Base-by-base conservation (phyloP, 2,329 filamentous ascomycete species). In the Exophiala dermatitidis region DNA sequence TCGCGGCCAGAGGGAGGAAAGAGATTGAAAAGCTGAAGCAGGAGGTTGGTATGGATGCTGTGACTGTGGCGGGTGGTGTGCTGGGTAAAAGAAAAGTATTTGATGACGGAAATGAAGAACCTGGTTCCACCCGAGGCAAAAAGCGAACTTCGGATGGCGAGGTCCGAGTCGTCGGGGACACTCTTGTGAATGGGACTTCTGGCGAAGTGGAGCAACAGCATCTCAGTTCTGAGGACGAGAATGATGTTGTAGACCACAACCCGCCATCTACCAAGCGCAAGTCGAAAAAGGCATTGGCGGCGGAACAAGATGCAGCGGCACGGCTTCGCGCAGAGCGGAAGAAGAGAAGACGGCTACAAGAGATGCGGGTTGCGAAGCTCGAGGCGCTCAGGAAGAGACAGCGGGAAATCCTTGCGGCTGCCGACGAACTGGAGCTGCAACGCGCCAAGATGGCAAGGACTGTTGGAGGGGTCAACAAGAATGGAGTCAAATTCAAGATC, bases 401-500 rank as follows among this genome's bases (percentile, higher is more conserved):
- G 61, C 68, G 70, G 26, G 75, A 82, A 60, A 73, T 85, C 12
- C 68, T 72, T 31, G 71, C 72, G 2, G 81, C 80, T 0, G 74
- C 82, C 58, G 70, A 75, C 28, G 76, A 79, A 62, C 66, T 84
- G 26, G 80, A 82, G 41, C 66, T 75, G 58, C 81, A 84, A 65
- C 72, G 80, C 44, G 81, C 77, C 6, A 78, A 77, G 66, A 84
- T 84, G 81, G 77, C 74, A 59, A 77, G 78, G 56, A 77, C 73
- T 1, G 71, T 80, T 2, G 81, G 81, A 12, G 82, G 82, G 0
- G 73, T 78, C 50, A 84, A 83, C 67, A 83, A 83, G 68, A 72
- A 78, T 52, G 82, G 82, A 5, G 71, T 81, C 62, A 83, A 81
- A 63, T 85, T 81, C 74, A 84, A 83, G 71, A 71, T 80, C 42